These are phyloP conservation scores for Teunomyces lycoperdinae DNA, from an alignment of 805 yeast species.

Conservation along the genomic window DNA sequence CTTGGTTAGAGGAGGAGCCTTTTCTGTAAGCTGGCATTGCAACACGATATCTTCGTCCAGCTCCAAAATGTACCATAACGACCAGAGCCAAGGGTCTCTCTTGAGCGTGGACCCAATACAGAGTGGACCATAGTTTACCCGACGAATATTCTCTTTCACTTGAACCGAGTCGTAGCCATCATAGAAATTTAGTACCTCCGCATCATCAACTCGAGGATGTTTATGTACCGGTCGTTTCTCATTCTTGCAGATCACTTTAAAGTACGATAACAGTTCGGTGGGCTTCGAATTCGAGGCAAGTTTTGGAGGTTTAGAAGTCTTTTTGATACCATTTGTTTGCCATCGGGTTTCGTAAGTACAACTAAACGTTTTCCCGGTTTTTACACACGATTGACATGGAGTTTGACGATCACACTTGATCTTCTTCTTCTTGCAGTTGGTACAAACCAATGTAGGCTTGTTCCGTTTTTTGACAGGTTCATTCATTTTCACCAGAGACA, in stretches of 20 bases:
- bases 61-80: conserved; percentile 31
- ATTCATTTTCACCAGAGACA: background rate
- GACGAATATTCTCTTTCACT: conserved; percentile 25
- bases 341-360: conserved; percentile 21
- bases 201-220: background rate
- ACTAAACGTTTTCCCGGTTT: conserved; percentile 14
- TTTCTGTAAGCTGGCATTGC: conserved; percentile 14
- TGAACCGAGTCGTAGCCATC: conserved; percentile 28
- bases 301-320: background rate
- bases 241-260: background rate
- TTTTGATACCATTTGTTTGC: background rate
- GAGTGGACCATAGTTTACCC: conserved; percentile 37
- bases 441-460: conserved; percentile 27
- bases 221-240: background rate
- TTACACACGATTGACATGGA: conserved; percentile 27
- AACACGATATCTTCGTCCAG: conserved; percentile 4
- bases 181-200: conserved; percentile 18
- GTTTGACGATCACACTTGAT: conserved; percentile 29
- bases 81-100: conserved; percentile 30
- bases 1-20: conserved; percentile 1
- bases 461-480: conserved; percentile 11
- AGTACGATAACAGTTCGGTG: background rate
- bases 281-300: background rate
- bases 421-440: conserved; percentile 30
- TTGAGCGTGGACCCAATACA: conserved; percentile 37